These are phyloP conservation scores for Saturnispora gosingensis DNA, from an alignment of 805 yeast genomes.

Conservation along the genomic window DNA sequence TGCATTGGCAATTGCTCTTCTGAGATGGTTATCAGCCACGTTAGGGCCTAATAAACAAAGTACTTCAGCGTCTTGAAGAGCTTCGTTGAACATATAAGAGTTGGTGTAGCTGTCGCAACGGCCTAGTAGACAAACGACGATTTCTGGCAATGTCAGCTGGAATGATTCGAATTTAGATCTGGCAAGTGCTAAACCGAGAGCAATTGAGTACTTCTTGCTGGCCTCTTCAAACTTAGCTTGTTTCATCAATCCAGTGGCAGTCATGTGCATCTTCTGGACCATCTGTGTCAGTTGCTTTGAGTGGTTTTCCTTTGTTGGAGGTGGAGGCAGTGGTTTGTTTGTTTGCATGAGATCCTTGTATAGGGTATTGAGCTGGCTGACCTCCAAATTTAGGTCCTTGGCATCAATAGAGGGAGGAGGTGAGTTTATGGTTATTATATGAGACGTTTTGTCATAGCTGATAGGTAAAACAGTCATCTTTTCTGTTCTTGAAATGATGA, in stretches of 20 bases:
- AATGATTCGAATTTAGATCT: slow-evolving; percentile 69
- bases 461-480: slow-evolving; percentile 19
- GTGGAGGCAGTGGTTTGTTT: slow-evolving; percentile 42
- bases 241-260: slow-evolving; percentile 52
- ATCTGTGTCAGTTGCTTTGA: slow-evolving; percentile 46
- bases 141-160: slow-evolving; percentile 61
- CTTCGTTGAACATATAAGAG: slow-evolving; percentile 44
- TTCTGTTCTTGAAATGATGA: background rate
- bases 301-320: slow-evolving; percentile 46
- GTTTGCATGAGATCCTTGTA: slow-evolving; percentile 36
- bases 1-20: slow-evolving; percentile 56
- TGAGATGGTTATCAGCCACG: slow-evolving; percentile 60
- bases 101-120: slow-evolving; percentile 62
- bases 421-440: slow-evolving; percentile 12
- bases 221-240: slow-evolving; percentile 49
- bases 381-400: slow-evolving; percentile 22
- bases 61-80: slow-evolving; percentile 62
- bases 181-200: slow-evolving; percentile 57
- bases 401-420: slow-evolving; percentile 1
- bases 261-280: slow-evolving; percentile 56
- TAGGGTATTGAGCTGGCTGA: slow-evolving; percentile 28
- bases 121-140: slow-evolving; percentile 56
- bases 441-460: slow-evolving; percentile 19
- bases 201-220: slow-evolving; percentile 52
- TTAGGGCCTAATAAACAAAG: slow-evolving; percentile 48